phyloP scores from a whole-genome alignment of 2,329 filamentous ascomycete species.

The Monilinia laxa region DNA sequence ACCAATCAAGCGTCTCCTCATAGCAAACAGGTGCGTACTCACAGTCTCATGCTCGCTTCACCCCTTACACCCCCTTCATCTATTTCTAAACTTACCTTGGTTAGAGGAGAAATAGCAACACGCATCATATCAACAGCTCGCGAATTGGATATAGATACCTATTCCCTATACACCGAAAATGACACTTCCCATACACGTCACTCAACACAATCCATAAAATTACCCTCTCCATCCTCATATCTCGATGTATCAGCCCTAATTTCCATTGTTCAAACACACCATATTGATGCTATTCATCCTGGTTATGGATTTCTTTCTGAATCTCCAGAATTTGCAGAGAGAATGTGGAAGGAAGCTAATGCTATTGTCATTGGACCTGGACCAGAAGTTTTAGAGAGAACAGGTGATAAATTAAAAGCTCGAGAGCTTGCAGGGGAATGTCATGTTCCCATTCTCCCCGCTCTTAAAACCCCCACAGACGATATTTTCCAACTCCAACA shows the following conservation, averaged over 20 bases:
- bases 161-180: slow-evolving; percentile 53
- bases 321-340: slow-evolving; percentile 65
- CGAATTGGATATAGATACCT: slow-evolving; percentile 57
- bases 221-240: slow-evolving; percentile 53
- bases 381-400: slow-evolving; percentile 32
- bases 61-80: neutral
- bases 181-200: slow-evolving; percentile 55
- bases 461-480: slow-evolving; percentile 65
- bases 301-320: slow-evolving; percentile 72
- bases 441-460: slow-evolving; percentile 69
- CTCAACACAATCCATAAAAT: slow-evolving; percentile 51
- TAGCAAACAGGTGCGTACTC: slow-evolving; percentile 51
- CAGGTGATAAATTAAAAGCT: slow-evolving; percentile 48
- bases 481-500: slow-evolving; percentile 59
- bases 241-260: slow-evolving; percentile 52
- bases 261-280: slow-evolving; percentile 48
- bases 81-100: neutral
- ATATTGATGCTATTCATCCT: slow-evolving; percentile 66
- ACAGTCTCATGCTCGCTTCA: neutral
- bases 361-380: slow-evolving; percentile 70
- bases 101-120: slow-evolving; percentile 62
- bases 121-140: slow-evolving; percentile 59
- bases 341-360: slow-evolving; percentile 65
- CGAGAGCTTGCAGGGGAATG: slow-evolving; percentile 66
- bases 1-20: slow-evolving; percentile 50